Evolutionary conservation across 306 rosid genomes (phyloP).

Genomic region (Argentina anserina): DNA sequence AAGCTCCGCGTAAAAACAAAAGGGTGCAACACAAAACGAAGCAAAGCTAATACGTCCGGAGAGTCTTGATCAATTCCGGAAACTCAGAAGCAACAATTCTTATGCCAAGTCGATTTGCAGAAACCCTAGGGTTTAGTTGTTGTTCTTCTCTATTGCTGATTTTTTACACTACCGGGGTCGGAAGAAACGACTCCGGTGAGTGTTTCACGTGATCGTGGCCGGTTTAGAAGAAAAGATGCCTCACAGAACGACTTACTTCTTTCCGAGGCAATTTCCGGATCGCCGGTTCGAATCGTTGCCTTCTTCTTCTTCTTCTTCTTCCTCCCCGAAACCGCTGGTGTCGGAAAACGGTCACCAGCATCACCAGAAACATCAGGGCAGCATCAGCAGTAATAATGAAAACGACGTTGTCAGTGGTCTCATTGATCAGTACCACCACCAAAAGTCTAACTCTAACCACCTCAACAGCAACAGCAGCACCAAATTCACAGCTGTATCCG

Average conservation of each 20-base stretch:
- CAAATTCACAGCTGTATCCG: background rate
- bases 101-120: too few relatives aligned
- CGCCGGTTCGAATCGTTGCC: constrained; percentile 37
- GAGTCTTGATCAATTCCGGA: background rate
- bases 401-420: constrained; percentile 32
- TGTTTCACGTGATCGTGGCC: background rate
- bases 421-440: background rate
- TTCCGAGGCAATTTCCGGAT: constrained; percentile 88
- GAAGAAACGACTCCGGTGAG: background rate
- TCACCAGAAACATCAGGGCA: constrained; percentile 36
- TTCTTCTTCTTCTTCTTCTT: constrained; percentile 17
- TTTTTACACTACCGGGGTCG: too few relatives aligned
- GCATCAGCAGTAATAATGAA: constrained; percentile 21
- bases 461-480: background rate
- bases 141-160: too few relatives aligned
- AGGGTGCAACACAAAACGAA: background rate
- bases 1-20: background rate
- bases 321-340: constrained; percentile 42
- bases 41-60: background rate
- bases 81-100: too few relatives aligned
- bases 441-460: background rate
- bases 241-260: constrained; percentile 90
- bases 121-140: too few relatives aligned
- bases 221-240: constrained; percentile 57
- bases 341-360: background rate